phyloP scores from a whole-genome alignment of 129 eudicot species.

The Erigeron canadensis region DNA sequence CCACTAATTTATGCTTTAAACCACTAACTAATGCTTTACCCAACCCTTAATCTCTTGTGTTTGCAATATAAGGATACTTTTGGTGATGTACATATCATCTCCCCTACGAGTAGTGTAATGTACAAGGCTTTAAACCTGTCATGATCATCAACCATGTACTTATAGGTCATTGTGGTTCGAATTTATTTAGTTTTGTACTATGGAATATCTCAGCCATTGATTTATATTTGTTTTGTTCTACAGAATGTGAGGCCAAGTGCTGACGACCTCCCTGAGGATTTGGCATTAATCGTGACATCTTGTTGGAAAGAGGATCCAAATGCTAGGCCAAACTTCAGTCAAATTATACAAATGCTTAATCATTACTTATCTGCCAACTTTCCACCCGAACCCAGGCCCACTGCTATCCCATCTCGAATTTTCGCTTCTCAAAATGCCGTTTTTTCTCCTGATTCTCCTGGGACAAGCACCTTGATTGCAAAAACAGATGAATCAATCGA shows the following conservation, averaged over 20 bases:
- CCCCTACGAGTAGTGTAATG: no score
- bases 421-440: slow-evolving; percentile 61
- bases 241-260: slow-evolving; percentile 87
- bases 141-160: no score
- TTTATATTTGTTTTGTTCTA: slow-evolving; percentile 5
- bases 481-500: slow-evolving; percentile 43
- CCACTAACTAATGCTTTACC: no score
- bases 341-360: slow-evolving; percentile 78
- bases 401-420: slow-evolving; percentile 49
- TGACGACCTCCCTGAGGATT: slow-evolving; percentile 73
- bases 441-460: slow-evolving; percentile 78
- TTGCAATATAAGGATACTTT: no score
- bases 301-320: slow-evolving; percentile 93
- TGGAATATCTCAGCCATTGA: slow-evolving; percentile 11
- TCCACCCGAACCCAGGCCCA: slow-evolving; percentile 51
- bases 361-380: slow-evolving; percentile 54
- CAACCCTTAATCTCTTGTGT: no score
- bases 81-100: no score
- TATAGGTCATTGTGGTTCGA: no score
- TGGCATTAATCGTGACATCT: slow-evolving; percentile 72
- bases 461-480: slow-evolving; percentile 69
- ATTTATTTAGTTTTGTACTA: no score
- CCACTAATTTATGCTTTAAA: no score
- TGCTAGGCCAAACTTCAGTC: slow-evolving; percentile 72
- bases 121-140: no score